phyloP scores from a whole-genome alignment of 768 basidiomycete genomes.

The Multifurca ochricompacta region DNA sequence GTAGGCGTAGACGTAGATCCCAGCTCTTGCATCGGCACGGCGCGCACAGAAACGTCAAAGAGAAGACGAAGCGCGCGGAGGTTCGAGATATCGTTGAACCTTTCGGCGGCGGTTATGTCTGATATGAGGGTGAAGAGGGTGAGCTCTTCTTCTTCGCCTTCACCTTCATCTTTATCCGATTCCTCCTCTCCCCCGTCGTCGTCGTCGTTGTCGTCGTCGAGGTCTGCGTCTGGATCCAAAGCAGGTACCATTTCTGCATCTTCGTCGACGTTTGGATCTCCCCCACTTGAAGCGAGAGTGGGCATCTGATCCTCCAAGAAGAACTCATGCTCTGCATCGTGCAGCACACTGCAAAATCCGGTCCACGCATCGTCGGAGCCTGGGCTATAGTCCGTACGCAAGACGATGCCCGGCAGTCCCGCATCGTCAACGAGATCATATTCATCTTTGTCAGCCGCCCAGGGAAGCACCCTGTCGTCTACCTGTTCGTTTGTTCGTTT shows the following conservation, averaged over 20 bases:
- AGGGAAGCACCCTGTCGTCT: slow-evolving; percentile 9
- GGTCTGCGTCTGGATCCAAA: not conserved
- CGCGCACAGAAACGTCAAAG: slow-evolving; percentile 62
- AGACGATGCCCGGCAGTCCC: slow-evolving; percentile 49
- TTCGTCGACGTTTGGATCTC: slow-evolving; percentile 17
- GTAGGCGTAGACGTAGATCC: slow-evolving; percentile 19
- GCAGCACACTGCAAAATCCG: slow-evolving; percentile 42
- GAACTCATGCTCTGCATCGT: slow-evolving; percentile 52
- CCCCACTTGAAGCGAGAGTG: slow-evolving; percentile 20
- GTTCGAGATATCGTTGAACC: slow-evolving; percentile 51
- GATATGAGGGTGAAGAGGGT: slow-evolving; percentile 49
- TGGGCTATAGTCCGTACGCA: slow-evolving; percentile 68
- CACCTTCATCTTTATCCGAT: slow-evolving; percentile 22
- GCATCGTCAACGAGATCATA: slow-evolving; percentile 35
- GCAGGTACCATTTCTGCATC: slow-evolving; percentile 12
- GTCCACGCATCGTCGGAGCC: slow-evolving; percentile 51
- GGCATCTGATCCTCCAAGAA: slow-evolving; percentile 14
- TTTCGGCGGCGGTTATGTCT: slow-evolving; percentile 35
- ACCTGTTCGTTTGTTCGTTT: not conserved
- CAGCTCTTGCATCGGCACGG: slow-evolving; percentile 40
- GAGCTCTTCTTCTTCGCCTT: slow-evolving; percentile 23
- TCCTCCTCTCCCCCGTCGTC: slow-evolving; percentile 19
- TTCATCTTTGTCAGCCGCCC: slow-evolving; percentile 52
- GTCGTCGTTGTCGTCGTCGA: slow-evolving; percentile 13
- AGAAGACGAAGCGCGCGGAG: slow-evolving; percentile 57